Evolutionary conservation across 2,329 filamentous ascomycete species (phyloP).

Genomic region (Aplosporella prunicola): DNA sequence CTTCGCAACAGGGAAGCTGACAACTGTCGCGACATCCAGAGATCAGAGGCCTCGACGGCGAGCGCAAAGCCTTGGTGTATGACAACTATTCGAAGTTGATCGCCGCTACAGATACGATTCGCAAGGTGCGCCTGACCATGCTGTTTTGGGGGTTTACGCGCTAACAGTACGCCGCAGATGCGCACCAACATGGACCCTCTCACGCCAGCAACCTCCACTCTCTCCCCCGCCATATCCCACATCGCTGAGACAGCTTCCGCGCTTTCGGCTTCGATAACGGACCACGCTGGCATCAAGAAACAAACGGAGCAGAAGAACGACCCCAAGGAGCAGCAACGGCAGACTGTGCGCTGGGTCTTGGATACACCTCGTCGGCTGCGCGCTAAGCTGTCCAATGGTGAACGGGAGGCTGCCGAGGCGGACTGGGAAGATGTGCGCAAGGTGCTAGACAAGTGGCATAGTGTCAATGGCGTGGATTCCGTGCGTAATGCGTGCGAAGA

Average conservation of each 20-base stretch:
- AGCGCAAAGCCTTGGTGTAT: slow-evolving; percentile 94
- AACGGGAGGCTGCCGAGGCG: slow-evolving; percentile 48
- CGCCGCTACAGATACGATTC: slow-evolving; percentile 90
- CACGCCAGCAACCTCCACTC: slow-evolving; percentile 61
- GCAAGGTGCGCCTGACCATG: slow-evolving; percentile 44
- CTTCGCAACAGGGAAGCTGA: too few species aligned
- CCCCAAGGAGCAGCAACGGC: slow-evolving; percentile 37
- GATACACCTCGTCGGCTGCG: slow-evolving; percentile 52
- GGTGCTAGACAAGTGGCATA: slow-evolving; percentile 35
- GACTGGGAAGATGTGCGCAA: slow-evolving; percentile 37
- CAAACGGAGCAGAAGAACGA: background rate
- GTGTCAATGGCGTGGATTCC: slow-evolving; percentile 34
- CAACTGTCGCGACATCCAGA: slow-evolving; percentile 42
- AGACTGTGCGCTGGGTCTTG: slow-evolving; percentile 55
- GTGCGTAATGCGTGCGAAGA: slow-evolving; percentile 29
- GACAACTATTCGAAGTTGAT: slow-evolving; percentile 98
- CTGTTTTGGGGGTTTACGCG: background rate
- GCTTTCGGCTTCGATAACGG: slow-evolving; percentile 31
- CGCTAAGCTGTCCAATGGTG: slow-evolving; percentile 49
- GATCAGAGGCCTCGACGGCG: slow-evolving; percentile 82
- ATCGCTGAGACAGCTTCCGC: slow-evolving; percentile 54
- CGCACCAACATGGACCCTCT: slow-evolving; percentile 70
- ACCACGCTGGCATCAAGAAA: slow-evolving; percentile 12
- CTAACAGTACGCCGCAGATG: slow-evolving; percentile 58
- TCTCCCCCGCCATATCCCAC: slow-evolving; percentile 63